Evolutionary conservation across 805 yeast species (phyloP), one percentile per base, ranked within the genome.

Genomic region (Zygotorulaspora danielsina): DNA sequence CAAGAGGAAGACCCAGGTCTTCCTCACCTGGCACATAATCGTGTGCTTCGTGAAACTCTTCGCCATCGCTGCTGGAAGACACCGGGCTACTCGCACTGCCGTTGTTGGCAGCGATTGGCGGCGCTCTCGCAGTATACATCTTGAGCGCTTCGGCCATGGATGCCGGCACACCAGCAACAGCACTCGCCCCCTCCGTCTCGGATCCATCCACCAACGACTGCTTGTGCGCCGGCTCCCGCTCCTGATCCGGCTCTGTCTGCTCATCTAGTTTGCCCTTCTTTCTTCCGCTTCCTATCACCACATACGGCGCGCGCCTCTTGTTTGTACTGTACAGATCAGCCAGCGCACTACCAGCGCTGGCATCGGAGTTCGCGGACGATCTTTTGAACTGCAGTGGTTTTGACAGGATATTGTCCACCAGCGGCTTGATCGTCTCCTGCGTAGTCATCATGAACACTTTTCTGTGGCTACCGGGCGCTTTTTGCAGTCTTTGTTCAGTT

Each of bases 311-410:
- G 1, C 78, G 81, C 53, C 59, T 69, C 34, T 65, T 53, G 13
- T 69, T 54, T 10, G 67, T 66, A 15, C 67, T 63, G 54, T 76
- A 83, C 5, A 78, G 75, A 38, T 64, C 64, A 46, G 70, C 75
- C 11, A 85, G 88, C 20, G 32, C 29, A 7, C 12, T 26, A 12
- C 32, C 33, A 15, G 21, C 19, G 20, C 19, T 10, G 33, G 31
- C 32, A 7, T 31, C 35, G 11, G 31, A 31, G 21, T 33, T 44
- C 13, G 29, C 33, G 17, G 44, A 25, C 5, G 53, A 52, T 3
- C 77, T 68, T 38, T 73, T 77, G 60, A 85, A 86, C 19, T 68
- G 69, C 36, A 81, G 57, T 7, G 87, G 88, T 41, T 75, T 74
- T 19, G 79, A 63, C 28, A 80, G 65, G 39, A 81, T 69, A 51